Evolutionary conservation across 768 basidiomycete species (phyloP), one percentile per base, ranked within the genome.

Genomic region (Udeniomyces megalosporus): DNA sequence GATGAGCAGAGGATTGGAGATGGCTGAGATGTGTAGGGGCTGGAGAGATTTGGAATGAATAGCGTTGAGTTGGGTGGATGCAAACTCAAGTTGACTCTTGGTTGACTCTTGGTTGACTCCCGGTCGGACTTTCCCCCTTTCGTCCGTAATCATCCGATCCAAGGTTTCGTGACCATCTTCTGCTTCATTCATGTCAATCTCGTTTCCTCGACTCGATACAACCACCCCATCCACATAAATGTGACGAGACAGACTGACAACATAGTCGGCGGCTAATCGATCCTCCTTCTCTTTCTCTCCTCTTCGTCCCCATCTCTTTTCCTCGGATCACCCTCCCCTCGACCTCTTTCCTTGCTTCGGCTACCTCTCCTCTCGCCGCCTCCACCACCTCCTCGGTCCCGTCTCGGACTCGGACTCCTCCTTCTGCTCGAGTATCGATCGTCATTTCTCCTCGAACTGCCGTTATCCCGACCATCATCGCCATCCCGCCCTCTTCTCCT

Each of bases 321-420:
- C 34, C 61, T 38, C 54, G 44, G 7, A 20, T 31, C 29, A 1
- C 48, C 38, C 17, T n/a, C 47, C 6, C 35, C 22, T 8, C 50
- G 24, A 22, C 34, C 34, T 32, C 46, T 24, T 11, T 57, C 62
- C 42, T 29, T 15, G 32, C 54, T 57, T 11, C 54, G 46, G 46
- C 54, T 61, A 31, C 60, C 34, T 22, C 60, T 61, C 31, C 52
- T 44, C 28, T 28, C 28, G 12, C 45, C 46, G 52, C 44, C 49
- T 8, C 58, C 31, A 49, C 38, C 47, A 29, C 44, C 28, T 45
- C 45, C 11, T 2, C 35, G 10, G 12, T 55, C 26, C 34, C 46
- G 45, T 31, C 53, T 49, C 49, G 62, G 66, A 15, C 68, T 66
- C 28, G 59, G 55, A 15, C 66, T 67, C 32, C 62, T 66, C 62